Evolutionary conservation across 139 green algal species (phyloP).

Genomic region (Chlorella sp.): DNA sequence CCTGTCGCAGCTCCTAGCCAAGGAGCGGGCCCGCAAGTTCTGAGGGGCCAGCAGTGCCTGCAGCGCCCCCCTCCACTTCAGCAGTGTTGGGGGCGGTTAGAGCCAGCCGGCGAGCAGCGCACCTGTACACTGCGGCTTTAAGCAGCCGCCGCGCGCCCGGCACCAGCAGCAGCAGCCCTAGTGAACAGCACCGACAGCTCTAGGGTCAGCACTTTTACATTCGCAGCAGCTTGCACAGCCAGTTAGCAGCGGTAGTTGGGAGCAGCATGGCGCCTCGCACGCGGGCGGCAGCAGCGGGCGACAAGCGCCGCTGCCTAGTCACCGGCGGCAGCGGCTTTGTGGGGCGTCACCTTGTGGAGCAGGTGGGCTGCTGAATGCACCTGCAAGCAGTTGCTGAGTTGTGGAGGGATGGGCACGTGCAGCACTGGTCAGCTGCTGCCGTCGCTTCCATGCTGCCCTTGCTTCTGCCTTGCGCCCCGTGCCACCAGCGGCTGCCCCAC

Average conservation of each 20-base stretch:
- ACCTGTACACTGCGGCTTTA: too few relatives aligned
- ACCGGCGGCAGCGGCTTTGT: slow-evolving; percentile 89
- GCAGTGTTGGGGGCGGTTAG: background rate
- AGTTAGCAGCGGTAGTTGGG: background rate
- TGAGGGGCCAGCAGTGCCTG: background rate
- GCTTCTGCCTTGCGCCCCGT: too few relatives aligned
- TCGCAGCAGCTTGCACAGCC: background rate
- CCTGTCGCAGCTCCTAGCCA: slow-evolving; percentile 6
- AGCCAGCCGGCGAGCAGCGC: too few relatives aligned
- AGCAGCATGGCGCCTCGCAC: slow-evolving; percentile 12
- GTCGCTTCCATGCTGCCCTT: too few relatives aligned
- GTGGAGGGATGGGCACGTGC: too few relatives aligned
- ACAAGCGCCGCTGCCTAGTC: slow-evolving; percentile 62
- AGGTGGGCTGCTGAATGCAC: slow-evolving; percentile 61
- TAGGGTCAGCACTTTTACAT: background rate
- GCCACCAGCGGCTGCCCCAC: too few relatives aligned
- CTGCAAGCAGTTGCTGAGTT: too few relatives aligned
- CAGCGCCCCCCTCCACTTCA: background rate
- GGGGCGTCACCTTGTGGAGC: slow-evolving; percentile 77
- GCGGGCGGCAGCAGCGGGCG: background rate
- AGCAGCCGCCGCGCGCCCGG: too few relatives aligned
- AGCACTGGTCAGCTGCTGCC: too few relatives aligned
- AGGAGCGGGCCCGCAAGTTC: slow-evolving; percentile 26
- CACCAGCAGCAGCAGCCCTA: background rate
- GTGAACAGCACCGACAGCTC: too few relatives aligned